Evolutionary conservation across 2,329 filamentous ascomycete species (phyloP), one percentile per base, ranked within the genome.

Genomic region (Metarhizium robertsii): DNA sequence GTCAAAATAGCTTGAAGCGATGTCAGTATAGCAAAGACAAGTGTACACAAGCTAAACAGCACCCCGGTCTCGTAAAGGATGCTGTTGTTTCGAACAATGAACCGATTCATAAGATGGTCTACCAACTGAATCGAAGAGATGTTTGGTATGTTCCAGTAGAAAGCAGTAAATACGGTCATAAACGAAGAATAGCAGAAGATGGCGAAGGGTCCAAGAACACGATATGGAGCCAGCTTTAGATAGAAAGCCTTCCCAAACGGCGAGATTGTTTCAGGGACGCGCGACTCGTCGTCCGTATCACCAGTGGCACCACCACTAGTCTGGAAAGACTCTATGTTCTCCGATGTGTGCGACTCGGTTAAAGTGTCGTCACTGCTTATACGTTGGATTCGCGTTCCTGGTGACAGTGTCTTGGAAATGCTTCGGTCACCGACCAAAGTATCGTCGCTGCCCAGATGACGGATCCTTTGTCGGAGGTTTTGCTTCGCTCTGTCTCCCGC

Each of bases 171-270:
- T 42, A 80, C 67, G 10, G 71, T 72, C 50, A 74, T 71, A 58
- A 75, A 65, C 10, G 71, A 66, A 1, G 76, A 79, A 65, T 81
- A 81, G 55, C 71, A 65, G 62, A 78, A 75, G 59, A 81, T 80
- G 13, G 70, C 64, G 54, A 70, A 70, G 11, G 73, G 74, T 2
- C 74, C 71, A 46, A 78, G 66, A 29, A 82, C 79, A 46, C 69
- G 68, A 67, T 81, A 82, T 1, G 75, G 69, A 2, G 79, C 76
- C 50, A 75, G 65, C 18, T 71, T 70, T 49, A 75, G 68, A 65
- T 81, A 81, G 64, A 81, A 82, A 2, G 79, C 79, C 10, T 78
- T 73, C 34, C 79, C 79, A 59, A 83, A 83, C 0, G 79, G 79
- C 3, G 71, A 71, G 6, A 67, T 59, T 20, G 61, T 59, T 25